These are phyloP conservation scores for Eimeria praecox DNA, from an alignment of 169 alveolate genomes.

Conservation along the genomic window DNA sequence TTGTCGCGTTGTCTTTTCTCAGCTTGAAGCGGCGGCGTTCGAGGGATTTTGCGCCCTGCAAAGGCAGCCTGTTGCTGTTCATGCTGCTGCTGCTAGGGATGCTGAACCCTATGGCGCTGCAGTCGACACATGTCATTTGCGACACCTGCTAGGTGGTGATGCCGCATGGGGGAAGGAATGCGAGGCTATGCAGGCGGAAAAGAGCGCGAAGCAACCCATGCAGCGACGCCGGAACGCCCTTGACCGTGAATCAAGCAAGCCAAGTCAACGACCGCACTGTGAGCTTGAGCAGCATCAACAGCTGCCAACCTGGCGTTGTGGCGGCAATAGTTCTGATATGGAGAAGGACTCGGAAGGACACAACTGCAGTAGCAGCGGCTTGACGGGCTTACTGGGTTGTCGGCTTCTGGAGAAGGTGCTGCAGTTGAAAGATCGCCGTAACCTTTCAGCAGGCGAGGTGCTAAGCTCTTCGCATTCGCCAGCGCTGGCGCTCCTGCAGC, in stretches of 20 bases:
- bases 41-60: constrained; percentile 33
- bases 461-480: constrained; percentile 14
- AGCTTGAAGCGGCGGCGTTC: constrained; percentile 26
- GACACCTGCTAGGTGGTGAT: background rate
- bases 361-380: background rate
- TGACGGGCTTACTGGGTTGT: background rate
- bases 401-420: background rate
- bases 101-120: background rate
- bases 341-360: background rate
- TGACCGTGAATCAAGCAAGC: background rate
- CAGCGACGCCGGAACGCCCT: background rate
- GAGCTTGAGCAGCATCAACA: background rate
- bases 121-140: background rate
- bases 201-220: background rate
- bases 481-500: constrained; percentile 61
- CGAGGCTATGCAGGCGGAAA: background rate
- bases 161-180: background rate
- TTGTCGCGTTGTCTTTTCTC: constrained; percentile 44
- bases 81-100: background rate
- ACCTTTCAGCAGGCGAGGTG: background rate
- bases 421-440: background rate
- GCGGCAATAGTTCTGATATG: background rate
- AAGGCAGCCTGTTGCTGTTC: background rate
- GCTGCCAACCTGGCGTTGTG: background rate
- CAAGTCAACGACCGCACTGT: background rate